Conservation (phyloP, 78 protist genomes). For the Dictyostelium brefeldianum region DNA sequence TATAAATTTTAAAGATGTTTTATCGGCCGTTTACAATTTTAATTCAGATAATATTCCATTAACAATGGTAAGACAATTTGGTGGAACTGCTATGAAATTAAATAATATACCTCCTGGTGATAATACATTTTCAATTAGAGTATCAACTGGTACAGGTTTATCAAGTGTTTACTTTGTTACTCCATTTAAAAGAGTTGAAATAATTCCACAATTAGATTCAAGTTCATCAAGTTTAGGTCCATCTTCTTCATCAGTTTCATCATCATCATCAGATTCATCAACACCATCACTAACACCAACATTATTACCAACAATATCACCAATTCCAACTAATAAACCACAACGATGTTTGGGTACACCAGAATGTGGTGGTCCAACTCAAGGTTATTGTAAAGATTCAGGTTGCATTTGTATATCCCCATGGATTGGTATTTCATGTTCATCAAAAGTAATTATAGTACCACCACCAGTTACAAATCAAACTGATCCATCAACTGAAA, state of each 20-base stretch:
- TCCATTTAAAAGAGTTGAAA: background rate
- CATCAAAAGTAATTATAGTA: no score
- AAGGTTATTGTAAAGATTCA: background rate
- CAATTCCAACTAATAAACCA: background rate
- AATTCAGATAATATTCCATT: background rate
- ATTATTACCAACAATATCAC: background rate
- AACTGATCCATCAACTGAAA: no score
- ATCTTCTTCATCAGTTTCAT: background rate
- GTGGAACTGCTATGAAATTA: background rate
- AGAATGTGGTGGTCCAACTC: constrained; percentile 9
- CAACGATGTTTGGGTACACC: background rate
- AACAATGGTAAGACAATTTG: background rate
- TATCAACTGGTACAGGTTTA: background rate
- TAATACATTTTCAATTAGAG: background rate
- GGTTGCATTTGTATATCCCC: no score
- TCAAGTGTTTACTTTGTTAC: background rate
- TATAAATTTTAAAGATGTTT: background rate
- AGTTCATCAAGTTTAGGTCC: background rate
- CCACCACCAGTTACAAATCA: no score
- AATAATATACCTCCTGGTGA: background rate
- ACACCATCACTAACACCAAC: background rate
- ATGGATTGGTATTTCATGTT: no score
- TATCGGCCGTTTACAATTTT: background rate
- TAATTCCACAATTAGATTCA: background rate
- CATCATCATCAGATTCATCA: background rate